Evolutionary conservation across 2,329 filamentous ascomycete genomes (phyloP).

Genomic region (Diaporthe eres): DNA sequence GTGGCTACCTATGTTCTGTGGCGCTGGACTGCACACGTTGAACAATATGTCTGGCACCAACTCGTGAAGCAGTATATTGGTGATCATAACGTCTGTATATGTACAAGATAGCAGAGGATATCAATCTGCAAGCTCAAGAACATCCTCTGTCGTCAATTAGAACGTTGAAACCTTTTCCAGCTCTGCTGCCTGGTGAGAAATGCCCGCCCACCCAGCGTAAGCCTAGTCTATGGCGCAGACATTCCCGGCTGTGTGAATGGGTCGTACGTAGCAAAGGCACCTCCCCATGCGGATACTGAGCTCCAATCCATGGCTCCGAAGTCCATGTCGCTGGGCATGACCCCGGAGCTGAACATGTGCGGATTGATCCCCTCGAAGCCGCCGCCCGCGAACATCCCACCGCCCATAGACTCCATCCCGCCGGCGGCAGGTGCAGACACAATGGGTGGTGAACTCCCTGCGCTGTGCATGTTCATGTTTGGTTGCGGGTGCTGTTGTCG

Average conservation of each 20-base stretch:
- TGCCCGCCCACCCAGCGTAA: background rate
- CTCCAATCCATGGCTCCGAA: constrained; percentile 63
- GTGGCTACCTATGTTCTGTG: background rate
- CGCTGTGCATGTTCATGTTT: constrained; percentile 40
- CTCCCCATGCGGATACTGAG: constrained; percentile 57
- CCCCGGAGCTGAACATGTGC: constrained; percentile 49
- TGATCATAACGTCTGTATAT: background rate
- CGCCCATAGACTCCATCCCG: constrained; percentile 40
- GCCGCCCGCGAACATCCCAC: constrained; percentile 37
- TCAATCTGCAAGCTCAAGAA: background rate
- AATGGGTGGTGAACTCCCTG: constrained; percentile 39
- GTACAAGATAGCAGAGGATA: constrained; percentile 8
- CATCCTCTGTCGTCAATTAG: background rate
- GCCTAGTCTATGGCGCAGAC: constrained; percentile 30
- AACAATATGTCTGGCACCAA: background rate
- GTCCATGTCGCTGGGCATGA: constrained; percentile 47
- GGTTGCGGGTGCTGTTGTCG: constrained; percentile 6
- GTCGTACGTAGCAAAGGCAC: constrained; percentile 35
- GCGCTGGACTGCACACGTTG: background rate
- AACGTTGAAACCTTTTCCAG: background rate
- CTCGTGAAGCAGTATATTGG: background rate
- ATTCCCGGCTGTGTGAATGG: constrained; percentile 19
- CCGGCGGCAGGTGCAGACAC: constrained; percentile 33
- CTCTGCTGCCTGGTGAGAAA: background rate
- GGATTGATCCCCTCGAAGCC: constrained; percentile 49